Percentiles rank a stretch among this genome's conserved stretches.
Evolutionary conservation across 495 filamentous ascomycete genomes (phyloP).

Genomic region (Cercophora scortea): DNA sequence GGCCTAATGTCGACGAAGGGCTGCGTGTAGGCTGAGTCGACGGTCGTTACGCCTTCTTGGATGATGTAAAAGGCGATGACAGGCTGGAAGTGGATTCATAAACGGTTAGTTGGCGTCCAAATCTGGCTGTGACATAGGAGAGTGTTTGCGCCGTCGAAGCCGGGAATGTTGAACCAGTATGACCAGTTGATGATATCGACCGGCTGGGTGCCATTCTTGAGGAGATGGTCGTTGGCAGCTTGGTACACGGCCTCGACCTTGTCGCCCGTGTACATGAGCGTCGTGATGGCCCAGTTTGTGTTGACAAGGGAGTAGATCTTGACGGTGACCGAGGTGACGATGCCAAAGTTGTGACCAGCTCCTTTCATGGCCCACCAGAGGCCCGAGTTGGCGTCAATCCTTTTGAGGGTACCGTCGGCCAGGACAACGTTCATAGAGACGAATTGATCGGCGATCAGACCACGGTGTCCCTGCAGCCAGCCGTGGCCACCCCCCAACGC

Average conservation of each 20-base stretch:
- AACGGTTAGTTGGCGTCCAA: constrained; percentile 7
- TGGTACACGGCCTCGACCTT: constrained; percentile 43
- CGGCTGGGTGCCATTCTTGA: constrained; percentile 32
- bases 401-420: constrained; percentile 43
- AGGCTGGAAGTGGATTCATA: constrained; percentile 17
- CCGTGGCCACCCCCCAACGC: constrained; percentile 58
- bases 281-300: constrained; percentile 35
- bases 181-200: constrained; percentile 42
- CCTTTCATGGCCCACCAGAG: constrained; percentile 53
- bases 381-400: constrained; percentile 31
- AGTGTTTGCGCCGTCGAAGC: too few species aligned
- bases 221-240: constrained; percentile 34
- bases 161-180: constrained; percentile 39
- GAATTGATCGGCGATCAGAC: constrained; percentile 53
- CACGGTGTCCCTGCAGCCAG: constrained; percentile 49
- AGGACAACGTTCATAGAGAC: constrained; percentile 47
- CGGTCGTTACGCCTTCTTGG: constrained; percentile 37
- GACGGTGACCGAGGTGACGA: constrained; percentile 42
- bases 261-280: constrained; percentile 38
- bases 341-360: constrained; percentile 57
- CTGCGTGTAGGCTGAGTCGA: constrained; percentile 32
- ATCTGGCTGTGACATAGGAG: too few species aligned
- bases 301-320: constrained; percentile 37
- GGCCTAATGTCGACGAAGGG: constrained; percentile 40
- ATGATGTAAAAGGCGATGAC: constrained; percentile 46